These are phyloP conservation scores for Murraya koenigii DNA, from an alignment of 345 rosid species.

Conservation along the genomic window DNA sequence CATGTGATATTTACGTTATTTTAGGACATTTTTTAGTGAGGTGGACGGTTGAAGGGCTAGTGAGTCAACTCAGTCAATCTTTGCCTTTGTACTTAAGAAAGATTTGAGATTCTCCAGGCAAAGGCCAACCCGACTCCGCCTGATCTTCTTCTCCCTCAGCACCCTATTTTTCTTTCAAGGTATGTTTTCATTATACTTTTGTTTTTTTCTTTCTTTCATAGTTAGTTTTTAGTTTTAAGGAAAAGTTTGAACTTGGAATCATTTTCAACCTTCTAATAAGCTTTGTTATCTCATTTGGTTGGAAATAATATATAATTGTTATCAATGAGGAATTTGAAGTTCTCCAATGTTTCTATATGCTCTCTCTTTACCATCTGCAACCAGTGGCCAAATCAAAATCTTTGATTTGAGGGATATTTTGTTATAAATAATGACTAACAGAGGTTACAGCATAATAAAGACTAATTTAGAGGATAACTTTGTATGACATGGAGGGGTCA, in stretches of 20 bases:
- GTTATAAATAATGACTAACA: neutral
- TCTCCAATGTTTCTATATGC: neutral
- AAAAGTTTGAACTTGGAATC: neutral
- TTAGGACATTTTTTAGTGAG: no score
- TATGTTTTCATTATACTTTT: no score
- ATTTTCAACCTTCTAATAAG: neutral
- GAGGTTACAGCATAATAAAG: no score
- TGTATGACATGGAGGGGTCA: neutral
- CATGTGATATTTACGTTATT: no score
- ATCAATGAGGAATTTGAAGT: neutral
- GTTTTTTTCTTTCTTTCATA: no score
- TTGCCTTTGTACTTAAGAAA: no score
- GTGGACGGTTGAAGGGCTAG: no score
- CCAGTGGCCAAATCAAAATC: neutral
- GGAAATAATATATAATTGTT: neutral
- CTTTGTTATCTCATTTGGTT: neutral
- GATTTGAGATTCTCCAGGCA: no score
- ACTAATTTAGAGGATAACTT: neutral
- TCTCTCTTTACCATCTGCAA: neutral
- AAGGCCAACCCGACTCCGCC: no score
- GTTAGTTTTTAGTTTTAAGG: neutral
- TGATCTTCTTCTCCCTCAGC: no score
- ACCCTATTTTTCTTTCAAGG: no score
- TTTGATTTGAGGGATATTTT: neutral
- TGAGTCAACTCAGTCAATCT: no score